Base-by-base conservation (phyloP, 108 stramenopile genomes). In the Cyclotella choctawhatcheeana region DNA sequence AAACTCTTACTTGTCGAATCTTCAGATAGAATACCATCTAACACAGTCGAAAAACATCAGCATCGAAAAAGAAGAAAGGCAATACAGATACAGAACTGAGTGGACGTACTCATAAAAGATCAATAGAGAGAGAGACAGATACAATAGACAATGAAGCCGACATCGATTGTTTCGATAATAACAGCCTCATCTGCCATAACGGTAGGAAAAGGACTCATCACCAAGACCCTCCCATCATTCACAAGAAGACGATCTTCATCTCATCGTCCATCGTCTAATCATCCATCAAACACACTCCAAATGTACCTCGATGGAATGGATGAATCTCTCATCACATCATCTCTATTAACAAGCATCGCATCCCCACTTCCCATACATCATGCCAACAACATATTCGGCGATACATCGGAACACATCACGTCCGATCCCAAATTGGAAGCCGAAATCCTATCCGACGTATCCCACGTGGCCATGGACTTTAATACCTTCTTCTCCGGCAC, bases 401-500 rank as follows among this genome's bases (percentile, higher is more conserved):
- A 6, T 12, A 40, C 37, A 6, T 40, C 37, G 8, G 37, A 40
- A 12, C 37, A 40, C 37, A 40, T 40, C 37, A 27, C 69, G 13
- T 59, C 79, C 32, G 79, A 81, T 44, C 76, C 76, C 1, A 40
- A 67, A 45, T 44, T 82, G 3, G 77, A 82, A 48, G 71, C 76
- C 16, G 76, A 82, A 32, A n/a, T 82, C 4, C 22, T 82, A 12
- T 67, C 22, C 26, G 81, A 82, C 47, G 72, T 67, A 7, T 82
- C 81, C 12, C 81, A 82, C 72, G 59, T 82, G 13, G 81, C 81
- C 25, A 64, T 82, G 22, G 81, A 82, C 47, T 61, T 77, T 40
- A 44, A 72, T 2, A 73, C 76, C 5, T 63, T 78, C 48, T 32
- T 82, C n/a, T n/a, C n/a, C n/a, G n/a, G n/a, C 26, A 66, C 48